Conservation (phyloP, 2,329 filamentous ascomycete species). For the Penicillium sumatraense region DNA sequence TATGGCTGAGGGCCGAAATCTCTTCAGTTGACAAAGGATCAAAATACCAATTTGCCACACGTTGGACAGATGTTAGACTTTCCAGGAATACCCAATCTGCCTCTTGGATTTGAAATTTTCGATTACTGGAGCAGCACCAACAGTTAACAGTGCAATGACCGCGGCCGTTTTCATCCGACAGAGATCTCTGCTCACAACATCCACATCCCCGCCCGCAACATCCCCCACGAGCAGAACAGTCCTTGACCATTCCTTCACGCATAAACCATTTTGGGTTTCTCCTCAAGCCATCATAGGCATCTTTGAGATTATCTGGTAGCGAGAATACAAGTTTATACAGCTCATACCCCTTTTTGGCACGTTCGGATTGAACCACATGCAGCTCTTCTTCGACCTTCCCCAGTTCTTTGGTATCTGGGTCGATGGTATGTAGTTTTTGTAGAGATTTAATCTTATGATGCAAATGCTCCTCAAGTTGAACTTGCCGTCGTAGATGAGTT, state of each 20-base stretch:
- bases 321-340: neutral
- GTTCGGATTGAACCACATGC: neutral
- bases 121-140: neutral
- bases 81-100: neutral
- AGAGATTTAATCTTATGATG: neutral
- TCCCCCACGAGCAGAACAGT: neutral
- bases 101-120: neutral
- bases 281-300: neutral
- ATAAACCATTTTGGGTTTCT: neutral
- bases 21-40: neutral
- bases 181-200: neutral
- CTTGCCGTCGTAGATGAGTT: neutral
- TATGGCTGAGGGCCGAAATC: too few relatives aligned
- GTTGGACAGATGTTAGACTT: neutral
- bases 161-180: neutral
- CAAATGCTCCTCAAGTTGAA: neutral
- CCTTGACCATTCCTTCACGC: neutral
- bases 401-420: neutral
- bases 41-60: neutral
- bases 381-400: neutral
- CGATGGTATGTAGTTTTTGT: neutral
- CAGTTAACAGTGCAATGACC: neutral
- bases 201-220: neutral
- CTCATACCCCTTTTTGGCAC: neutral
- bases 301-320: neutral